Evolutionary conservation across 108 stramenopile genomes (phyloP).

Genomic region (Skeletonema marinoi): DNA sequence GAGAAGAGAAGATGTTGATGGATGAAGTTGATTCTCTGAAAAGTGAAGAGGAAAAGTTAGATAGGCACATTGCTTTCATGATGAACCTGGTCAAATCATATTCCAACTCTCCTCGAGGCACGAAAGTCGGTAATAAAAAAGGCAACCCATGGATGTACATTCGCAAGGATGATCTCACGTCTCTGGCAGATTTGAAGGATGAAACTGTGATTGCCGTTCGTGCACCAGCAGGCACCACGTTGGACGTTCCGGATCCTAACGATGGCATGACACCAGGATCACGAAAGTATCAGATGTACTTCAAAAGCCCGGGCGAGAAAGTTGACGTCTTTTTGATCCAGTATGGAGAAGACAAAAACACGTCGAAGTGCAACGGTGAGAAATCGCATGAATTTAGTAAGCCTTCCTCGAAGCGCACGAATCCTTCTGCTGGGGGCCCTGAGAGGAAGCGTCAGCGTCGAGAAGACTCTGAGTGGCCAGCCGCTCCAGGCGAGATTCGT

Average conservation of each 20-base stretch:
- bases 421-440: not conserved
- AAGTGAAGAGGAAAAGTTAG: constrained; percentile 34
- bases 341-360: constrained; percentile 24
- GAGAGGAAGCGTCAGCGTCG: not conserved
- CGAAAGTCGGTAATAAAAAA: not conserved
- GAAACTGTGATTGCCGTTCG: constrained; percentile 92
- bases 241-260: constrained; percentile 91
- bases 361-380: not conserved
- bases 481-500: not conserved
- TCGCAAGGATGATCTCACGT: constrained; percentile 67
- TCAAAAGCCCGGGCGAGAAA: constrained; percentile 68
- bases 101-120: constrained; percentile 7
- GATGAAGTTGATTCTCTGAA: constrained; percentile 24
- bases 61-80: constrained; percentile 48
- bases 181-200: constrained; percentile 53
- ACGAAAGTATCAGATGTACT: constrained; percentile 85
- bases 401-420: not conserved
- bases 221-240: constrained; percentile 86
- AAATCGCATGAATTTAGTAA: not conserved
- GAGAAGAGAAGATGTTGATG: constrained; percentile 24
- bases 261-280: constrained; percentile 76
- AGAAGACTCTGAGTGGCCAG: not conserved
- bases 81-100: constrained; percentile 34
- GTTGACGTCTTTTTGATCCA: constrained; percentile 69
- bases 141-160: constrained; percentile 63